phyloP scores from a whole-genome alignment of 768 basidiomycete genomes.

The Sarcodon sp. region DNA sequence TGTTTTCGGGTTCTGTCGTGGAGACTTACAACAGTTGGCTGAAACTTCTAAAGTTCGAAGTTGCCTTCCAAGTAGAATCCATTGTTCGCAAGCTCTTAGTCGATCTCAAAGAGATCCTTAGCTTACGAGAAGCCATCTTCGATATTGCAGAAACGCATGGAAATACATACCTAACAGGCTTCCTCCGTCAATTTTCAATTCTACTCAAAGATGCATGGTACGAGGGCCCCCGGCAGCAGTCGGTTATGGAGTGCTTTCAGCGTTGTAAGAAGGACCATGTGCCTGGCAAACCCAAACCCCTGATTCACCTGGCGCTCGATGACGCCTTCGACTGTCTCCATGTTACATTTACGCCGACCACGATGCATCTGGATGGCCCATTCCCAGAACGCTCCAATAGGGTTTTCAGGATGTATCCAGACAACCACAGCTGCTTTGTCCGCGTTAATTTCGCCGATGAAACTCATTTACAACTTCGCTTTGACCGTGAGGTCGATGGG shows the following conservation, averaged over 20 bases:
- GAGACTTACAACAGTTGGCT: constrained; percentile 20
- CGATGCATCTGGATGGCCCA: constrained; percentile 38
- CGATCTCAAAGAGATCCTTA: constrained; percentile 38
- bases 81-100: constrained; percentile 22
- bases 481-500: constrained; percentile 44
- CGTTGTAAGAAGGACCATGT: background rate
- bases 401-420: constrained; percentile 38
- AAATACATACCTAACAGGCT: constrained; percentile 19
- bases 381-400: constrained; percentile 48
- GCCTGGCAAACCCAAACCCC: constrained; percentile 12
- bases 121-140: constrained; percentile 23
- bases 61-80: constrained; percentile 51
- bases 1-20: constrained; percentile 29
- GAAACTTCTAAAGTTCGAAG: constrained; percentile 25
- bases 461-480: constrained; percentile 34
- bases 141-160: constrained; percentile 18
- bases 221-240: background rate
- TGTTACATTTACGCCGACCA: constrained; percentile 41
- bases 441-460: constrained; percentile 57
- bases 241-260: background rate
- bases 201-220: background rate
- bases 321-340: constrained; percentile 33
- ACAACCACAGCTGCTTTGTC: constrained; percentile 40
- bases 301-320: background rate
- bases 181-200: constrained; percentile 28